These are phyloP conservation scores for Alternaria metachromatica DNA, from an alignment of 2,329 filamentous ascomycete genomes.

Conservation along the genomic window DNA sequence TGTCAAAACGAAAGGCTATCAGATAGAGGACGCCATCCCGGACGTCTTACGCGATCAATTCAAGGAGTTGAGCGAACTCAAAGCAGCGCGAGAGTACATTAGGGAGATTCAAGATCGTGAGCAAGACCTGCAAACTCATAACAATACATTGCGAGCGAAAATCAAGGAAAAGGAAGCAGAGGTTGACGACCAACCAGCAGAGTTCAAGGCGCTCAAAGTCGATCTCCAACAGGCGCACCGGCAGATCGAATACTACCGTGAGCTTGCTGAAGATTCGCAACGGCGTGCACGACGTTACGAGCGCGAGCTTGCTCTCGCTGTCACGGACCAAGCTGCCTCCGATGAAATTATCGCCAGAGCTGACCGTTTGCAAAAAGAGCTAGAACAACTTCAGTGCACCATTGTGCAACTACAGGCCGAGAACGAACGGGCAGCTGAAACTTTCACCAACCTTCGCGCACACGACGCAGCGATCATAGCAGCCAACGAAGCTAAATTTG, in stretches of 20 bases:
- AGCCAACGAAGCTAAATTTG: neutral
- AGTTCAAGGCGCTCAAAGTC: conserved; percentile 19
- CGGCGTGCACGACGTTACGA: conserved; percentile 22
- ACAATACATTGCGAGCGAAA: conserved; percentile 7
- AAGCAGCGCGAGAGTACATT: conserved; percentile 21
- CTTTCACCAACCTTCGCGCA: conserved; percentile 7
- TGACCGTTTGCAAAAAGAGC: conserved; percentile 14
- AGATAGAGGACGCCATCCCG: conserved; percentile 22
- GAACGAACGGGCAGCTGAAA: conserved; percentile 12
- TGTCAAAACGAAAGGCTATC: conserved; percentile 18
- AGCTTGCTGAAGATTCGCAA: conserved; percentile 6
- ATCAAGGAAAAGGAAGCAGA: conserved; percentile 22
- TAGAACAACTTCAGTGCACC: conserved; percentile 7
- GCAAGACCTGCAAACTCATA: conserved; percentile 11
- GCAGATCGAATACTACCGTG: conserved; percentile 18
- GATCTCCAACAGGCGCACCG: conserved; percentile 25
- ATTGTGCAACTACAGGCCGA: conserved; percentile 18
- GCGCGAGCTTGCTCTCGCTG: conserved; percentile 7
- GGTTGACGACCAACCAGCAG: conserved; percentile 19
- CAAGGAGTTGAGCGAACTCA: conserved; percentile 16
- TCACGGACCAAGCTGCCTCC: conserved; percentile 3
- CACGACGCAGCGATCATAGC: conserved; percentile 4
- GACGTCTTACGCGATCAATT: conserved; percentile 18
- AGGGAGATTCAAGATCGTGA: conserved; percentile 21
- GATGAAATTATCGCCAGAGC: conserved; percentile 9